phyloP scores from a whole-genome alignment of 1,284 basidiomycete genomes.

The Sanguinoderma infundibulare region DNA sequence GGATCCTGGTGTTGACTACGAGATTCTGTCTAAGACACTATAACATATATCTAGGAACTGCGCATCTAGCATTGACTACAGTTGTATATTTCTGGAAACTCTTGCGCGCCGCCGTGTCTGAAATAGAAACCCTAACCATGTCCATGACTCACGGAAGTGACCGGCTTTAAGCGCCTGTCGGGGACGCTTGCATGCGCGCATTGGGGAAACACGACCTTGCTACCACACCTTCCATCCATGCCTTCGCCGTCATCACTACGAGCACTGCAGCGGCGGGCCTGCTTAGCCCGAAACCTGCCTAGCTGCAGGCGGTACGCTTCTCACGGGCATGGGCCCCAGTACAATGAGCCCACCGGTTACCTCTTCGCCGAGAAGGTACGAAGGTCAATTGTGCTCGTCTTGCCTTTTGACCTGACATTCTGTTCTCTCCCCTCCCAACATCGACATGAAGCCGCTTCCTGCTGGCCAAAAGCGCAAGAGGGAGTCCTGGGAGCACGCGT shows the following conservation, averaged over 20 bases:
- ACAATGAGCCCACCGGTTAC: conserved; percentile 88
- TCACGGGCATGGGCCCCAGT: conserved; percentile 75
- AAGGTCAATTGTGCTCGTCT: conserved; percentile 3
- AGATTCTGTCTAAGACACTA: conserved; percentile 53
- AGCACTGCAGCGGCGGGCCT: conserved; percentile 30
- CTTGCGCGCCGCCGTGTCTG: too few species aligned
- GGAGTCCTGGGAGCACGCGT: conserved; percentile 88
- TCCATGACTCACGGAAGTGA: background rate
- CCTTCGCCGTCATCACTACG: conserved; percentile 39
- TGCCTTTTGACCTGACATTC: background rate
- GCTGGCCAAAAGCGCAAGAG: conserved; percentile 85
- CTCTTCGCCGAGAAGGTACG: conserved; percentile 89
- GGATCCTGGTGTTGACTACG: conserved; percentile 42
- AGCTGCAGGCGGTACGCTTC: conserved; percentile 58
- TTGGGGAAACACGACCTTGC: conserved; percentile 9
- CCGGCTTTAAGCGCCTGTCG: conserved; percentile 2
- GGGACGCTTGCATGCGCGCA: background rate
- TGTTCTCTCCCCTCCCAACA: background rate
- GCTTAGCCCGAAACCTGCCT: conserved; percentile 24
- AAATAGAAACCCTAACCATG: conserved; percentile 5
- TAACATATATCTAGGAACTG: background rate
- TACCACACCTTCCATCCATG: conserved; percentile 33
- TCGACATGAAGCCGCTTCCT: conserved; percentile 61
- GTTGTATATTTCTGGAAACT: too few species aligned
- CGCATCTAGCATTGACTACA: too few species aligned